Base-by-base conservation (phyloP, 2,329 filamentous ascomycete genomes). In the Ramularia collo-cygni region DNA sequence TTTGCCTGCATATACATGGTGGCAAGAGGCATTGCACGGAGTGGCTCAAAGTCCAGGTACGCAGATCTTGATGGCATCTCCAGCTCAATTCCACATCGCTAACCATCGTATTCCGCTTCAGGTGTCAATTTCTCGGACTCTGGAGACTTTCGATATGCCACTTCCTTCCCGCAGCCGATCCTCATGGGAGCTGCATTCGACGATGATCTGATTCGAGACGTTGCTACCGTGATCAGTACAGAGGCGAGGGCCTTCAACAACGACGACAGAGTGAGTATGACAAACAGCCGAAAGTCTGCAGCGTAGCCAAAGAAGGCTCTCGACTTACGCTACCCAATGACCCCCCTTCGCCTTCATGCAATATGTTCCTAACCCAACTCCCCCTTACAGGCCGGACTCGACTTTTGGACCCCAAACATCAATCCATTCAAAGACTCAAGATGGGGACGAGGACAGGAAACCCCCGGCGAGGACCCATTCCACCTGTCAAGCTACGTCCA, bases 241-340 rank as follows among this genome's bases (percentile, higher is more conserved):
- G 79, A 85, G 54, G 77, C 76, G 0, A 68, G 81, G 28, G 79
- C 80, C 0, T 84, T 81, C 55, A 77, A 68, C 52, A 84, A 84
- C 50, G 69, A 58, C 6, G 75, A 73, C 3, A 64, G 69, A 9
- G 71, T 70, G 2, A 10, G 21, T 24, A 24, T 6, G 21, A n/a
- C n/a, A n/a, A n/a, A n/a, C n/a, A n/a, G n/a, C n/a, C n/a, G n/a
- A n/a, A n/a, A n/a, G n/a, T n/a, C n/a, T n/a, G n/a, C n/a, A n/a
- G n/a, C n/a, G n/a, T n/a, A n/a, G n/a, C n/a, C n/a, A n/a, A n/a
- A n/a, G n/a, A n/a, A n/a, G n/a, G n/a, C n/a, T n/a, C n/a, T n/a
- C n/a, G n/a, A n/a, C n/a, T n/a, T n/a, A n/a, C n/a, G n/a, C n/a
- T n/a, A n/a, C n/a, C n/a, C n/a, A n/a, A n/a, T n/a, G n/a, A n/a